A percentile compares a stretch with the other conserved stretches of the same genome.
Evolutionary conservation across 2,329 filamentous ascomycete species (phyloP).

Genomic region (Chalara sp.): DNA sequence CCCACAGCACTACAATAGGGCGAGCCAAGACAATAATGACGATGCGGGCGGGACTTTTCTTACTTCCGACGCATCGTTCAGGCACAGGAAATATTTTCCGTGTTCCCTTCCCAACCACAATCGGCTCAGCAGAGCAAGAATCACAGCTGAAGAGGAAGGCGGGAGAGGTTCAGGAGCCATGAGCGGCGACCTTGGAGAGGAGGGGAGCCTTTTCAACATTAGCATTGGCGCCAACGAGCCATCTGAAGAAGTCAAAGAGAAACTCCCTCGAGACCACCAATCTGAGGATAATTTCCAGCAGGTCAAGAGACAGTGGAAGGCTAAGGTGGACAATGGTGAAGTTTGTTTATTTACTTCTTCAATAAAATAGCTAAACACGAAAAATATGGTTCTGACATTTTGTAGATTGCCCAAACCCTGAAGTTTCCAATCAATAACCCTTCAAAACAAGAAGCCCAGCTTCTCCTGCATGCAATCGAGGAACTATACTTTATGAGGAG

Average conservation of each 20-base stretch:
- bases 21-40: too few species aligned
- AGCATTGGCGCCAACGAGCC: not conserved
- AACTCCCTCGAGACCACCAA: conserved; percentile 26
- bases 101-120: too few species aligned
- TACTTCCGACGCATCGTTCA: too few species aligned
- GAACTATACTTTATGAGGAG: conserved; percentile 25
- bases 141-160: too few species aligned
- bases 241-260: conserved; percentile 1
- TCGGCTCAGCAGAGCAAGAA: too few species aligned
- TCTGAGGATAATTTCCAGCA: conserved; percentile 23
- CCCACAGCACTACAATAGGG: too few species aligned
- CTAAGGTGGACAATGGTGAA: conserved; percentile 24
- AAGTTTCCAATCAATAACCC: conserved; percentile 19
- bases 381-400: not conserved
- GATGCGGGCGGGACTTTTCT: too few species aligned
- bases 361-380: too few species aligned
- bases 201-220: too few species aligned
- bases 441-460: conserved; percentile 23
- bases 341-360: conserved; percentile 8
- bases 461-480: conserved; percentile 26
- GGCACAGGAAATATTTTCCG: too few species aligned
- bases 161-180: too few species aligned
- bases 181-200: too few species aligned
- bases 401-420: conserved; percentile 21
- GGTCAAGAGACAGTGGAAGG: conserved; percentile 17